Evolutionary conservation across 495 filamentous ascomycete genomes (phyloP).

Genomic region (Staphylotrichum tortipilum): DNA sequence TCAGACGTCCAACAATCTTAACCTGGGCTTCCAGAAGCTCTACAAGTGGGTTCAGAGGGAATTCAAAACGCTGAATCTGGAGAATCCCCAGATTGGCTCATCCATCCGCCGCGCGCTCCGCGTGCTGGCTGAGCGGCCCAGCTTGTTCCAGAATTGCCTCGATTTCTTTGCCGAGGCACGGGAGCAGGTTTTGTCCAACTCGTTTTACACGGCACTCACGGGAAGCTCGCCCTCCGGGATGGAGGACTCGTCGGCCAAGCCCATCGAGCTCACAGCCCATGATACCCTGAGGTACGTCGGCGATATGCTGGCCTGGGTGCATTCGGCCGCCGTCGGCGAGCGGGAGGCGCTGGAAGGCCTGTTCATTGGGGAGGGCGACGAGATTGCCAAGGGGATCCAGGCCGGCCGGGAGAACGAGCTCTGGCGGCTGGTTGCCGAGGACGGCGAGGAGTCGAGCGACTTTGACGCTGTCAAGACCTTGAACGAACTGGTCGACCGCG

Average conservation of each 20-base stretch:
- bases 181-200: constrained; percentile 77
- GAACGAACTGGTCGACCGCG: constrained; percentile 79
- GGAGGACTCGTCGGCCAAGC: constrained; percentile 56
- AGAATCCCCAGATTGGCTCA: constrained; percentile 86
- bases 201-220: constrained; percentile 85
- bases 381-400: constrained; percentile 77
- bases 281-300: constrained; percentile 89
- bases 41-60: constrained; percentile 92
- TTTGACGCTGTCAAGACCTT: constrained; percentile 82
- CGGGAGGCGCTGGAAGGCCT: constrained; percentile 84
- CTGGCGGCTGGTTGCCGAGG: constrained; percentile 59
- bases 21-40: constrained; percentile 86
- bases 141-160: constrained; percentile 85
- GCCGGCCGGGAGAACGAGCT: constrained; percentile 79
- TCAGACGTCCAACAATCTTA: constrained; percentile 74
- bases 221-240: constrained; percentile 46
- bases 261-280: constrained; percentile 89
- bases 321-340: constrained; percentile 89
- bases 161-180: constrained; percentile 90
- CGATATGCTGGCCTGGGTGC: constrained; percentile 96
- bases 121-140: constrained; percentile 81
- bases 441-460: constrained; percentile 42
- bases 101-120: constrained; percentile 77
- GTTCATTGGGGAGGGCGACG: constrained; percentile 86
- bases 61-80: constrained; percentile 85